A percentile compares a stretch with the other conserved stretches of the same genome.
Evolutionary conservation across 2,329 filamentous ascomycete genomes (phyloP).

Genomic region (Talaromyces verruculosus): DNA sequence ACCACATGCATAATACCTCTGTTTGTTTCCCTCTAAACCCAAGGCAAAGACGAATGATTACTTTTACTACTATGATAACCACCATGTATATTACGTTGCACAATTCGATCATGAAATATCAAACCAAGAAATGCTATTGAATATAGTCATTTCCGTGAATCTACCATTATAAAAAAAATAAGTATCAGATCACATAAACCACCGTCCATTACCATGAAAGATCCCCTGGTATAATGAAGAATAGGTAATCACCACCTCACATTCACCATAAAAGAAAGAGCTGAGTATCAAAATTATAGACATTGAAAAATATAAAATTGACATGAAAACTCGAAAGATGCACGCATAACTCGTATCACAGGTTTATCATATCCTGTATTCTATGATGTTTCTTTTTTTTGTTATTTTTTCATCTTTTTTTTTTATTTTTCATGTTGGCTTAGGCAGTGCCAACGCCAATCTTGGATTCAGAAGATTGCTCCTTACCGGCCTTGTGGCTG

Average conservation of each 20-base stretch:
- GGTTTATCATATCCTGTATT: background rate
- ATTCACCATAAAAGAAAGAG: background rate
- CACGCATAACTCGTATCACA: background rate
- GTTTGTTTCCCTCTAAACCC: background rate
- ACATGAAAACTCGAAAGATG: background rate
- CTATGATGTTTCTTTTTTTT: background rate
- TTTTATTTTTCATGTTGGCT: constrained; percentile 22
- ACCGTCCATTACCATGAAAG: constrained; percentile 4
- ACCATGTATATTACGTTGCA: background rate
- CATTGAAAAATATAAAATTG: constrained; percentile 1
- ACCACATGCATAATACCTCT: constrained; percentile 10
- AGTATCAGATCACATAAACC: background rate
- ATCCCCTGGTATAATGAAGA: constrained; percentile 5
- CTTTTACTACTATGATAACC: background rate
- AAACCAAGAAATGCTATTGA: background rate
- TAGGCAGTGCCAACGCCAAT: constrained; percentile 34
- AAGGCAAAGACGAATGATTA: background rate
- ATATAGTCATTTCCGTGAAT: background rate
- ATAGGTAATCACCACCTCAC: background rate
- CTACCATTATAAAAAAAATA: background rate
- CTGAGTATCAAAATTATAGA: constrained; percentile 7
- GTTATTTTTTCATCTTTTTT: constrained; percentile 1
- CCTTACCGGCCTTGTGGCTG: constrained; percentile 33
- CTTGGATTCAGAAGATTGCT: constrained; percentile 35
- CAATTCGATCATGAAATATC: background rate